Base-by-base conservation (phyloP, 345 rosid species). In the Melaleuca alternifolia region DNA sequence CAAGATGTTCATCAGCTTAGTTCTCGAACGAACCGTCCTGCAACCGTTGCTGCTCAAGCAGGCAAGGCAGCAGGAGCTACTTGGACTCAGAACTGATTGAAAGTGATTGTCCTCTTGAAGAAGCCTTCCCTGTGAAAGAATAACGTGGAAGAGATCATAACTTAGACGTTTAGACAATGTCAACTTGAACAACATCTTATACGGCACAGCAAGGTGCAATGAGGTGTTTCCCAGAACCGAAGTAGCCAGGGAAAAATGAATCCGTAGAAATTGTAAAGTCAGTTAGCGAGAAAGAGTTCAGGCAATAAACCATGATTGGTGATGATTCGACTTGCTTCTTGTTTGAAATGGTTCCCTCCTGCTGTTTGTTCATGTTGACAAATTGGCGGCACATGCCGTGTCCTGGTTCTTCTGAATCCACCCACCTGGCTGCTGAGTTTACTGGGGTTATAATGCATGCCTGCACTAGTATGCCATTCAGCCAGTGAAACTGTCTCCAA, bases 1-100 rank as follows among this genome's bases (percentile, higher is more conserved):
- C 91, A 96, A 91, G 62, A 88, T 82, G 83, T 90, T 97, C 99
- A 97, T 97, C 79, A 96, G 90, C 87, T 94, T 96, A 84, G 98
- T 97, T 88, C 97, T 93, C n/a, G 99, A 94, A 82, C 89, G 94
- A 84, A 97, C 98, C 37, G 89, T 93, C 44, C 92, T 92, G 85
- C 98, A 97, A 86, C 93, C 85, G 65, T 89, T 92, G 75, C 92
- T 93, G 54, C 94, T 91, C 85, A 87, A 89, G 90, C 99, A 97
- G 86, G 87, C 89, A 71, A 92, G 83, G 91, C 99, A 97, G 86
- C 84, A 11, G 4, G 93, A 87, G 41, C 86, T 88, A 53, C 77
- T 83, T 15, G 89, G 37, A 54, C 85, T 75, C 23, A 94, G 88
- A 88, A 89, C 84, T 41, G 94, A 83, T 75, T 84, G 89, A 53